phyloP scores from a whole-genome alignment of 345 rosid genomes.

The Litchi chinensis region DNA sequence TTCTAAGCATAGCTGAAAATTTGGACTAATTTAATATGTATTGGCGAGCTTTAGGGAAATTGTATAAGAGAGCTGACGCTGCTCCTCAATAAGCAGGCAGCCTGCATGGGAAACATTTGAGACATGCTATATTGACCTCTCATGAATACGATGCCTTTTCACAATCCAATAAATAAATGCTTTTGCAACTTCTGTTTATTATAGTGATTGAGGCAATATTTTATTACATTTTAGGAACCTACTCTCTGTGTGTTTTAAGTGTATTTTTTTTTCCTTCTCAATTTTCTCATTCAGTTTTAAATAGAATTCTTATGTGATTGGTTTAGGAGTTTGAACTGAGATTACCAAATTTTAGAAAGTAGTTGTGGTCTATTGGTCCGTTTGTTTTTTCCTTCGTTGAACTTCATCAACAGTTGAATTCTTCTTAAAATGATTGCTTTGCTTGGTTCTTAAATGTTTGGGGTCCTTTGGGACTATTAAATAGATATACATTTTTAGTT shows the following conservation, averaged over 20 bases:
- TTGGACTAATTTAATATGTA: neutral
- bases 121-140: neutral
- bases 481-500: neutral
- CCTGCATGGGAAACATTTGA: neutral
- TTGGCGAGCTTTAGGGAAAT: neutral
- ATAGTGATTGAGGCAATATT: neutral
- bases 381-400: neutral
- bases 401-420: neutral
- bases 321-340: neutral
- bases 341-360: neutral
- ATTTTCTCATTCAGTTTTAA: neutral
- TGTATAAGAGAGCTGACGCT: neutral
- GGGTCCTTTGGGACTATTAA: neutral
- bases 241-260: neutral
- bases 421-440: conserved; percentile 1
- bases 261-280: neutral
- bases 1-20: neutral
- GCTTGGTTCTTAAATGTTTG: neutral
- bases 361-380: neutral
- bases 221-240: neutral
- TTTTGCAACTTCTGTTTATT: neutral
- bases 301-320: neutral
- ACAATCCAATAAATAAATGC: neutral
- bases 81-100: neutral
- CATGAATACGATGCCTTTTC: neutral